These are phyloP conservation scores for Ilyonectria robusta DNA, from an alignment of 2,329 filamentous ascomycete genomes.

Conservation along the genomic window DNA sequence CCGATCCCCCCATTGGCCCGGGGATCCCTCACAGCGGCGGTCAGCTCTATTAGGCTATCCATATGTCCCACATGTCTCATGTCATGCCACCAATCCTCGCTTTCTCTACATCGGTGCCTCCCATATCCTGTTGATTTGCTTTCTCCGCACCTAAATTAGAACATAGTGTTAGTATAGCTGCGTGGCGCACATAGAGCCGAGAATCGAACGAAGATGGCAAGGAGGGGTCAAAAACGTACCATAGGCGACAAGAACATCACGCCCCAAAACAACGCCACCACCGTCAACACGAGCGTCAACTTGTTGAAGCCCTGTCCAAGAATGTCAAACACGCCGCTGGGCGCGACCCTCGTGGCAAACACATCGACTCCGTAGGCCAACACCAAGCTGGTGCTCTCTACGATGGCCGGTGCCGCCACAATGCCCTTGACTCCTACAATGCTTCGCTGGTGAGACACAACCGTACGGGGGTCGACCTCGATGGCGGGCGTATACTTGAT, in stretches of 20 bases:
- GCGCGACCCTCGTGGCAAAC: slow-evolving; percentile 88
- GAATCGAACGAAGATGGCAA: neutral
- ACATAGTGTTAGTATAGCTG: slow-evolving; percentile 50
- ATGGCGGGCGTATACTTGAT: slow-evolving; percentile 81
- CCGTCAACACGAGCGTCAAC: slow-evolving; percentile 85
- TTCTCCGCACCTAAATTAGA: slow-evolving; percentile 66
- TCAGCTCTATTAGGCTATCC: slow-evolving; percentile 34
- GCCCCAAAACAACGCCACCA: slow-evolving; percentile 82
- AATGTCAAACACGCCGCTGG: slow-evolving; percentile 92
- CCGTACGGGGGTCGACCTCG: slow-evolving; percentile 86
- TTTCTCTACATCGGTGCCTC: slow-evolving; percentile 53
- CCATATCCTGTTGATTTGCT: slow-evolving; percentile 79
- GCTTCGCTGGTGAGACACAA: slow-evolving; percentile 86
- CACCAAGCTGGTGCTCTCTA: slow-evolving; percentile 93
- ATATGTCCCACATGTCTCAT: slow-evolving; percentile 17
- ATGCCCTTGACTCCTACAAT: slow-evolving; percentile 82
- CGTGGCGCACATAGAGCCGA: slow-evolving; percentile 4
- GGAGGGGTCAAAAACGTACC: slow-evolving; percentile 69
- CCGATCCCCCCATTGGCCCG: slow-evolving; percentile 29
- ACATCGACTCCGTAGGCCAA: slow-evolving; percentile 91
- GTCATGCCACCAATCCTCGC: slow-evolving; percentile 34
- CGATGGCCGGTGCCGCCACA: slow-evolving; percentile 80
- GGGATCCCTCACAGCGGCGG: slow-evolving; percentile 9
- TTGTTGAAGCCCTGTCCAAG: slow-evolving; percentile 96
- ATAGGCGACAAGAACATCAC: slow-evolving; percentile 86